Evolutionary conservation across 2,329 filamentous ascomycete genomes (phyloP).

Genomic region (Pseudogymnoascus sp.): DNA sequence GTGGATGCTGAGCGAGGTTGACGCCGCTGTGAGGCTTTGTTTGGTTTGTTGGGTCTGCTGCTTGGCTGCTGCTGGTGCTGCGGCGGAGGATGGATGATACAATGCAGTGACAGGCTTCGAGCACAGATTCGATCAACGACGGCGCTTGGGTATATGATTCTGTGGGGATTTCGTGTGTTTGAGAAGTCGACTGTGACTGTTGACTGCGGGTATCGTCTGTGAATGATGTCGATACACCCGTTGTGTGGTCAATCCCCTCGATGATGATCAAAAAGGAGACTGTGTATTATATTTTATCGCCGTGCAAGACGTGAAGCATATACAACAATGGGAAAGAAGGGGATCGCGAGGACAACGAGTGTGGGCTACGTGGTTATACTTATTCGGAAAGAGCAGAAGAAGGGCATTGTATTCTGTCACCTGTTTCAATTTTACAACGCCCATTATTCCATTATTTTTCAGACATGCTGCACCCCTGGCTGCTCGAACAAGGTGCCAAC

Average conservation of each 20-base stretch:
- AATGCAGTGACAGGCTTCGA: constrained; percentile 7
- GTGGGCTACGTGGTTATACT: constrained; percentile 7
- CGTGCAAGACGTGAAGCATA: constrained; percentile 7
- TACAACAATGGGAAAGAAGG: not conserved
- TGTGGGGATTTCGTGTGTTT: constrained; percentile 6
- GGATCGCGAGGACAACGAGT: not conserved
- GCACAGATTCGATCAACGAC: constrained; percentile 8
- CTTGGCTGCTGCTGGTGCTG: not conserved
- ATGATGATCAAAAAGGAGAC: not conserved
- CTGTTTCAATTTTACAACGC: constrained; percentile 7
- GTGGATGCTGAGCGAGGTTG: not conserved
- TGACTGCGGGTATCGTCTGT: not conserved
- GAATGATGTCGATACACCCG: constrained; percentile 2
- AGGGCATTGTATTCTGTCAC: constrained; percentile 8
- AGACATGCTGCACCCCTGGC: constrained; percentile 1
- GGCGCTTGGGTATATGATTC: constrained; percentile 6
- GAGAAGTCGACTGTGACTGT: not conserved
- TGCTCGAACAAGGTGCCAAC: constrained; percentile 15
- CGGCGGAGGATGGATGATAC: constrained; percentile 5
- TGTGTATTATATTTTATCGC: not conserved
- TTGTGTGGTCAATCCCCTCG: not conserved
- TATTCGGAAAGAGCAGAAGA: not conserved
- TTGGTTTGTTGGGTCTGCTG: not conserved
- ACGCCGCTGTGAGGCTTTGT: not conserved
- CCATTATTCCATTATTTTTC: constrained; percentile 8